Evolutionary conservation across 1,139 yeast species (phyloP).

Genomic region (Kurtzmaniella quercitrusa): DNA sequence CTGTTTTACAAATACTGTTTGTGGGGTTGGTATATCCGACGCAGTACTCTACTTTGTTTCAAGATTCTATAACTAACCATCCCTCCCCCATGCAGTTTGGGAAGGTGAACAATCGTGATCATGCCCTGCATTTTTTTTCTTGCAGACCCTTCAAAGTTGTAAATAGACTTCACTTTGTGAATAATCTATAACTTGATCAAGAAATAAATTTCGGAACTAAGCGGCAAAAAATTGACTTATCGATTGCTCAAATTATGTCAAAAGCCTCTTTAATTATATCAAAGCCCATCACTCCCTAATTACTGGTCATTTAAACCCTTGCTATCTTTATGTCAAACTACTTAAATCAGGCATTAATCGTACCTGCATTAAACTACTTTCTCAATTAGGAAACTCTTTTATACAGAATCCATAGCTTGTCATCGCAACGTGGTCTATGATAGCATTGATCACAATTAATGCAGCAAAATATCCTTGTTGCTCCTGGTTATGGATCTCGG

Average conservation of each 20-base stretch:
- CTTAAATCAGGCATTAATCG: neutral
- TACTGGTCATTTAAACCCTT: neutral
- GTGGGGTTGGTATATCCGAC: neutral
- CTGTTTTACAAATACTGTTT: neutral
- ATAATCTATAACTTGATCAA: too few relatives aligned
- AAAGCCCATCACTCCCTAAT: neutral
- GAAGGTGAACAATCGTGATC: too few relatives aligned
- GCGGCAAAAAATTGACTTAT: too few relatives aligned
- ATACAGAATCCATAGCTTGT: neutral
- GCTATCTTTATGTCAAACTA: neutral
- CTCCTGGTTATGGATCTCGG: too few relatives aligned
- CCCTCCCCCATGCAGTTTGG: too few relatives aligned
- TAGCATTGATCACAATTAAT: neutral
- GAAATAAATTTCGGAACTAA: too few relatives aligned
- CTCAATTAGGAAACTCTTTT: neutral
- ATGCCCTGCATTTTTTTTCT: too few relatives aligned
- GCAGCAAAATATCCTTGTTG: too few relatives aligned
- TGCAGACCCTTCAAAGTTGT: too few relatives aligned
- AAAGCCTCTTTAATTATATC: neutral
- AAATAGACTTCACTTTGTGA: too few relatives aligned
- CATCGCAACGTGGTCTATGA: neutral
- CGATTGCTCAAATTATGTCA: neutral
- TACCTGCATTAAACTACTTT: neutral
- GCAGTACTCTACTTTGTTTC: neutral
- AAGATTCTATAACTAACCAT: too few relatives aligned